Conservation (phyloP, 2,329 filamentous ascomycete species). For the Fusarium poae region DNA sequence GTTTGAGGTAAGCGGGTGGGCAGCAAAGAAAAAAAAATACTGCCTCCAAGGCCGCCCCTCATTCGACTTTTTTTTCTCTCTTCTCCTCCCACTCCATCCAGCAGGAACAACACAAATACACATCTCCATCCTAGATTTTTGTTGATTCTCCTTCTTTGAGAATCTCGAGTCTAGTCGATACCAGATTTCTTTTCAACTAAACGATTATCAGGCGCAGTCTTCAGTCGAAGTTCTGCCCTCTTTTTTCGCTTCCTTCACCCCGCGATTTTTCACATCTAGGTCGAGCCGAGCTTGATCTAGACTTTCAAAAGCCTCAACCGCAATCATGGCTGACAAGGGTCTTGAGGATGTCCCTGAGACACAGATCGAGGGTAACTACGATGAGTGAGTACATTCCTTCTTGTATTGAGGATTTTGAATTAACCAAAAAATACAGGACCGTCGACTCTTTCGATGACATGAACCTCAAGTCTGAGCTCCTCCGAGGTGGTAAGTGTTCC, state of each 20-base stretch:
- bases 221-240: constrained; percentile 55
- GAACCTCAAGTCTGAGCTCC: constrained; percentile 96
- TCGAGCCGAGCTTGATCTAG: constrained; percentile 85
- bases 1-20: constrained; percentile 51
- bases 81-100: constrained; percentile 50
- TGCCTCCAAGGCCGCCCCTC: constrained; percentile 56
- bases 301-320: constrained; percentile 68
- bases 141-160: constrained; percentile 60
- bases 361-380: constrained; percentile 99
- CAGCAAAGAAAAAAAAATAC: constrained; percentile 55
- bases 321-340: constrained; percentile 99
- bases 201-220: constrained; percentile 51
- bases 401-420: too few relatives aligned
- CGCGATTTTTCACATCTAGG: constrained; percentile 67
- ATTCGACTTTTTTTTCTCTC: constrained; percentile 56
- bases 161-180: constrained; percentile 63
- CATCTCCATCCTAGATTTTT: constrained; percentile 58
- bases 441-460: constrained; percentile 99
- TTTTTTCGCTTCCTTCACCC: constrained; percentile 54
- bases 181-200: constrained; percentile 46
- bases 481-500: constrained; percentile 79
- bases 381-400: constrained; percentile 67
- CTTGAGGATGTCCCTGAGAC: constrained; percentile 97
- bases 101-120: constrained; percentile 50
- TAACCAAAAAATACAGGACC: constrained; percentile 61